Percentiles rank a stretch among this genome's conserved stretches.
phyloP scores from a whole-genome alignment of 2,329 filamentous ascomycete species.

The Fusarium lyarnte region DNA sequence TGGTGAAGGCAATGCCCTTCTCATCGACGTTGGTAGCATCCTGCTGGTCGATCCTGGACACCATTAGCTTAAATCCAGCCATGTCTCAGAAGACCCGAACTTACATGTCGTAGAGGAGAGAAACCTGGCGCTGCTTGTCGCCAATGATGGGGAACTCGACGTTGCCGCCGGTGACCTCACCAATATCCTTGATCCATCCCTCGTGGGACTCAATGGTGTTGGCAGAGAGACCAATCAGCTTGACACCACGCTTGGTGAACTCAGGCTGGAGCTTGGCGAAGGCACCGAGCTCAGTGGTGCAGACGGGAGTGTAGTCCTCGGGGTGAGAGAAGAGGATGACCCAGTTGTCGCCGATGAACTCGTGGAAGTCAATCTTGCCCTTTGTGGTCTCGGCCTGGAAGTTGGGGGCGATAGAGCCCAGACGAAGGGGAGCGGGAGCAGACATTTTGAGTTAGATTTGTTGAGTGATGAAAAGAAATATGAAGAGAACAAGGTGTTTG shows the following conservation, averaged over 20 bases:
- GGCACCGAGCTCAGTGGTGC: constrained; percentile 93
- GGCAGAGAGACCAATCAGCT: constrained; percentile 90
- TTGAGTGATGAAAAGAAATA: not conserved
- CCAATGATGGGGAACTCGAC: constrained; percentile 83
- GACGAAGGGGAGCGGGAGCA: constrained; percentile 60
- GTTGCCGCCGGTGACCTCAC: constrained; percentile 77
- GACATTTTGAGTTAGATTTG: constrained; percentile 39
- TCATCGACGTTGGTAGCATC: constrained; percentile 82
- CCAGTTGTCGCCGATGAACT: constrained; percentile 83
- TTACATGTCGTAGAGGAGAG: constrained; percentile 81
- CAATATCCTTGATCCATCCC: constrained; percentile 90
- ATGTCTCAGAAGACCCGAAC: constrained; percentile 25
- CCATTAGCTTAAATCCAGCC: constrained; percentile 3
- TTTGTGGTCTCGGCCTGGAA: constrained; percentile 84
- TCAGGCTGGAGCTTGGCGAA: constrained; percentile 90
- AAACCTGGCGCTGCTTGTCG: constrained; percentile 80
- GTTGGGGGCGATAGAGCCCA: constrained; percentile 77
- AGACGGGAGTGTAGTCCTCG: constrained; percentile 92
- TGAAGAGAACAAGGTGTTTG: not conserved
- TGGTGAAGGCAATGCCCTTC: constrained; percentile 90
- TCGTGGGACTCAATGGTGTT: constrained; percentile 87
- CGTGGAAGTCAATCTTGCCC: constrained; percentile 83
- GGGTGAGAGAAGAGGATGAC: constrained; percentile 87
- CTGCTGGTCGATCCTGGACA: constrained; percentile 76
- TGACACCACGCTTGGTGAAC: constrained; percentile 86